Conservation (phyloP, 2,329 filamentous ascomycete genomes). For the Ceratocystis colombiana region DNA sequence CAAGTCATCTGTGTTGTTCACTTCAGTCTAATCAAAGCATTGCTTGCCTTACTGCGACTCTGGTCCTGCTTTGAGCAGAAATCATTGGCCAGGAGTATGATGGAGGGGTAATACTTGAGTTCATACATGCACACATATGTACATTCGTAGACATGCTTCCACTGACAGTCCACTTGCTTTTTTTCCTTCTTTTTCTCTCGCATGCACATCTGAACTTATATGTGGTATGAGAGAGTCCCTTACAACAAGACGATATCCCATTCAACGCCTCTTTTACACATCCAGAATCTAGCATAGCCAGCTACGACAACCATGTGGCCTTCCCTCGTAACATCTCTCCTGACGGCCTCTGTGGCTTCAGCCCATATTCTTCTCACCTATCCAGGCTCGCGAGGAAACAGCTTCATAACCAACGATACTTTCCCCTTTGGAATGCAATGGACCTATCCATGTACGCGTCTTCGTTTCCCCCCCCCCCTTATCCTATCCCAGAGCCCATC, state of each 20-base stretch:
- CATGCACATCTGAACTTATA: background rate
- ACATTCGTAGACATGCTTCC: constrained; percentile 1
- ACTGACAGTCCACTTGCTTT: background rate
- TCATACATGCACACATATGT: background rate
- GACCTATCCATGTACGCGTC: constrained; percentile 56
- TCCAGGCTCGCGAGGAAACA: constrained; percentile 56
- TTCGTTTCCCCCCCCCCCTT: background rate
- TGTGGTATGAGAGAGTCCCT: background rate
- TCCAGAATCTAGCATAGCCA: background rate
- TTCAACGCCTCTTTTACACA: background rate
- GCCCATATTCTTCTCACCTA: constrained; percentile 53
- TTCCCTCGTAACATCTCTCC: constrained; percentile 3
- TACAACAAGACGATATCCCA: background rate
- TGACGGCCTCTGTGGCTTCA: constrained; percentile 25
- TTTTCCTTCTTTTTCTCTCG: background rate
- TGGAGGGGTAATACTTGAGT: background rate
- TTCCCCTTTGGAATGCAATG: constrained; percentile 61
- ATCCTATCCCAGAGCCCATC: background rate
- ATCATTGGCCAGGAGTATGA: background rate
- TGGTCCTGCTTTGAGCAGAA: background rate
- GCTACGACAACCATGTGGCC: background rate
- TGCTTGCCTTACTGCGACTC: background rate
- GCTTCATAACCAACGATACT: constrained; percentile 51
- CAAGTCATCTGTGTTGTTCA: background rate
- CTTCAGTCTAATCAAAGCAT: background rate